Base-by-base conservation (phyloP, 352 stramenopile genomes). In the Blastocystis hominis region DNA sequence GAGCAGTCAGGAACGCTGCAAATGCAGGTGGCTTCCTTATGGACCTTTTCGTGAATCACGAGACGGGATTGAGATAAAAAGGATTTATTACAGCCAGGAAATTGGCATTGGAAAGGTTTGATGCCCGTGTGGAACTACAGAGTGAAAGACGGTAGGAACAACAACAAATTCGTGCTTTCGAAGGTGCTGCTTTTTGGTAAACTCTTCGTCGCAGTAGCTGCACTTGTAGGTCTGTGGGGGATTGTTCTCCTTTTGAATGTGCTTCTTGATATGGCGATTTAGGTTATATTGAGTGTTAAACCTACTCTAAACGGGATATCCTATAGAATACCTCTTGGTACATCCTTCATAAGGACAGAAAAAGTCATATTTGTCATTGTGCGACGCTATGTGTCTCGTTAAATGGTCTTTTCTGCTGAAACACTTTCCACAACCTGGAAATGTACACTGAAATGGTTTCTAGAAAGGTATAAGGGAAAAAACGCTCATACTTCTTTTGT, bases 361-460 rank as follows among this genome's bases (percentile, higher is more conserved):
- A 64, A 80, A 80, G 7, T n/a, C 7, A 61, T 64, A 80, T 34
- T 62, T 47, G 30, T 63, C 70, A 36, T 80, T 80, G 40, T 80
- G 70, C 3, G 70, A 80, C 10, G n/a, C 15, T 13, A 80, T 47
- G 38, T 80, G 70, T 6, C 70, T 42, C 17, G 47, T 66, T 24
- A 80, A 62, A 30, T 80, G 70, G 46, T 80, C 70, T 20, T 80
- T 80, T n/a, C 70, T 24, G 15, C 70, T 61, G 47, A 80, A 80
- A 1, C 15, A 54, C 40, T 80, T 80, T 34, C 50, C 70, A 80
- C 70, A 80, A 10, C 70, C 70, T 20, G 70, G 70, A 80, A 63
- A 80, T 10, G 70, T 54, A 61, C 70, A 80, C 15, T 54, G 44
- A 61, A 64, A 80, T 40, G 70, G 70, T 64, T 64, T 80, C 70